Evolutionary conservation across 2,329 filamentous ascomycete genomes (phyloP), one percentile per base, ranked within the genome.

Genomic region (Exophiala dermatitidis): DNA sequence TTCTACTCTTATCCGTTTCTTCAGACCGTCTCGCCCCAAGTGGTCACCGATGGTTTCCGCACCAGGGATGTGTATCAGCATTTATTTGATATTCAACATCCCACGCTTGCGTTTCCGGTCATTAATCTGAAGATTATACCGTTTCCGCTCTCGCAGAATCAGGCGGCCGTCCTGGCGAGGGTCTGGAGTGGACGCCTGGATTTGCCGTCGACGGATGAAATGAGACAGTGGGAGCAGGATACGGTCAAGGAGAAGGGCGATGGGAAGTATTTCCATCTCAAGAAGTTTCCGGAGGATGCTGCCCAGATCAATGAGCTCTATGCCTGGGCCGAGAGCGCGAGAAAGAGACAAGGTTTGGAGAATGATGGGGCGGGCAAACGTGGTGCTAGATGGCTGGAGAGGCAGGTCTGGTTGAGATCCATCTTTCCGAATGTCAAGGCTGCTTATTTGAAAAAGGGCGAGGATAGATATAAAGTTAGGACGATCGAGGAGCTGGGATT

Each of bases 71-170:
- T 90, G 2, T 95, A 90, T 67, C 77, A 88, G 60, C 89, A 97
- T 63, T 64, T 96, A 6, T 85, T 96, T 67, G 83, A 84, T 66
- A 82, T 84, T 2, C 73, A 80, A 1, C 80, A 88, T 56, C 89
- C 90, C 1, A 93, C 88, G 0, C 74, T 97, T 1, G 84, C 81
- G 0, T 90, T 96, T 65, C 77, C 86, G 0, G 82, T 80, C 0
- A 74, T 96, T 37, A 84, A 86, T 10, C 85, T 90, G 65, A 86
- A 85, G 61, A 81, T 93, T n/a, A 85, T 94, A n/a, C 91, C 91
- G 0, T 95, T 95, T 66, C 85, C 88, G 0, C 64, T 93, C 1
- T 78, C 84, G 0, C 89, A 96, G 71, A 82, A 81, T 4, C 90
- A 96, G 69, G 82, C 83, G 1, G 85, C 90, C 0, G 79, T 88